Base-by-base conservation (phyloP, 805 yeast species). In the Maudiozyma barnettii region DNA sequence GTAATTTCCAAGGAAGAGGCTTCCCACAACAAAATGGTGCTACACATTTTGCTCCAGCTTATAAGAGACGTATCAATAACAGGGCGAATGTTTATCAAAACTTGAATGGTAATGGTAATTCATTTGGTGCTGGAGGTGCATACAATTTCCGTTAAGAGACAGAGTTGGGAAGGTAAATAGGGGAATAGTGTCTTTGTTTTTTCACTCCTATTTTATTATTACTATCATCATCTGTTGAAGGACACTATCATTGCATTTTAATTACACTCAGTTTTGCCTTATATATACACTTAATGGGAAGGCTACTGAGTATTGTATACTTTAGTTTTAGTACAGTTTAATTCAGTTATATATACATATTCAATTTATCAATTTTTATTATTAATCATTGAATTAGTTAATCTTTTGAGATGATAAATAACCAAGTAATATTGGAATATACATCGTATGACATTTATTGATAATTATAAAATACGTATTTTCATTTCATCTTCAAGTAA, bases 111-210 rank as follows among this genome's bases (percentile, higher is more conserved):
- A 74, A 71, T 49, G 68, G 75, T 53, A n/a, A n/a, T n/a, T n/a
- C n/a, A n/a, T 39, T 39, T 2, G 66, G 76, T 12, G 72, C 77
- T 37, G 75, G 71, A 48, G 68, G 75, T 53, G 76, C 78, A 2
- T 77, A 75, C 52, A 72, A 64, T 38, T 57, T 69, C 40, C 64
- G 71, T 54, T 67, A 53, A 56, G 18, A 12, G 30, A 26, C 18
- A 14, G 43, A 33, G 20, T 19, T 5, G 4, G 36, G 13, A 29
- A 10, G 14, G 14, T 31, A 31, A 31, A n/a, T 10, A n/a, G 36
- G 16, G 14, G 13, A 13, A 14, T 6, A n/a, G 36, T 2, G 13
- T 10, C 16, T 14, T 31, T 29, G 31, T 29, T 33, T 33, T 33
- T 3, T 26, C 8, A 9, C 30, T 26, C 10, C 30, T 26, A 26